Percentiles rank a stretch among this genome's conserved stretches.
These are phyloP conservation scores for Auxenochlorella pyrenoidosa DNA, from an alignment of 139 green algal genomes.

Conservation along the genomic window DNA sequence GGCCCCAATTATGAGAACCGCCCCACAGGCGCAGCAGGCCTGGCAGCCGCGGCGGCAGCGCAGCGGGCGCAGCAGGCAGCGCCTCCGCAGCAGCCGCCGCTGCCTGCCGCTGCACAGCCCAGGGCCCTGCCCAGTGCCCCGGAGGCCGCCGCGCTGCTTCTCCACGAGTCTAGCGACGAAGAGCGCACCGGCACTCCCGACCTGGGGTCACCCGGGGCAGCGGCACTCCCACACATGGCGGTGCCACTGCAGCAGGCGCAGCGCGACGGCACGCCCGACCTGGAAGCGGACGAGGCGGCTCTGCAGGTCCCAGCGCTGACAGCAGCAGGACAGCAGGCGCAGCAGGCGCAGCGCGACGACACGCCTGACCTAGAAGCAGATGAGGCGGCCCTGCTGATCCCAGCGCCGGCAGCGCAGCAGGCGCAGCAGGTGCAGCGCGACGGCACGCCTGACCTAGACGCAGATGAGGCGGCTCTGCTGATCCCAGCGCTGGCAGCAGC, in stretches of 20 bases:
- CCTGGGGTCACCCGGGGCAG: neutral
- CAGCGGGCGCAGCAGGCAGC: neutral
- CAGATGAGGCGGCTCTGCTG: too few species aligned
- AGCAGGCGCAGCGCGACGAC: neutral
- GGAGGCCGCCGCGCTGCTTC: neutral
- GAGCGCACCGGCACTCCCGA: neutral
- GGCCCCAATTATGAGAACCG: neutral
- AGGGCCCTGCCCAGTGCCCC: neutral
- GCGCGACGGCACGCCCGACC: neutral
- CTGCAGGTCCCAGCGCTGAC: neutral
- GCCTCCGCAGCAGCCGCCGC: neutral
- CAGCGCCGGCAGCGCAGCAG: too few species aligned
- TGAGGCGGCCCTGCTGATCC: too few species aligned
- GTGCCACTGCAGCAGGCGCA: neutral
- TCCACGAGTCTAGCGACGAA: neutral
- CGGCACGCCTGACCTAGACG: too few species aligned
- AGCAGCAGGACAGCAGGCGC: neutral
- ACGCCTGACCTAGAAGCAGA: neutral
- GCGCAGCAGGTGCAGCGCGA: too few species aligned
- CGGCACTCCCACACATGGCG: neutral
- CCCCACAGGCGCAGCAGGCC: neutral
- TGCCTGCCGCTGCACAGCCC: neutral
- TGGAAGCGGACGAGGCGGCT: neutral
- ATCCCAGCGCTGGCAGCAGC: too few species aligned
- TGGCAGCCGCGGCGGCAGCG: neutral